Evolutionary conservation across 768 basidiomycete species (phyloP).

Genomic region (Dentipellis sp.): DNA sequence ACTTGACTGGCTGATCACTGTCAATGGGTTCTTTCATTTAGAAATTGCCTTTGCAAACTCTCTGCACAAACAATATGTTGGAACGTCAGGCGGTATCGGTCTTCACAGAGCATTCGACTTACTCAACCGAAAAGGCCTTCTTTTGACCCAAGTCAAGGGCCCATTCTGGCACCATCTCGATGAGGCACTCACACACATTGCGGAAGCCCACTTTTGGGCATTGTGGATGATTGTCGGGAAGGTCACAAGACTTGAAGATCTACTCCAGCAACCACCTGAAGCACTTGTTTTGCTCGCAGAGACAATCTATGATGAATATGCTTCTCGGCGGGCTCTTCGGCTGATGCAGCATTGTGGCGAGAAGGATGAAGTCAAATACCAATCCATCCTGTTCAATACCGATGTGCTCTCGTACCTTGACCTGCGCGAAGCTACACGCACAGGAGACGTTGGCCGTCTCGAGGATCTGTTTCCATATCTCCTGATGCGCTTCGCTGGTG

Average conservation of each 20-base stretch:
- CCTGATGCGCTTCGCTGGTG: conserved; percentile 25
- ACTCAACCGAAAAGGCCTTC: conserved; percentile 5
- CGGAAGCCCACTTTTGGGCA: conserved; percentile 3
- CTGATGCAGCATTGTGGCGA: too few relatives aligned
- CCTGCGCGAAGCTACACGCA: conserved; percentile 4
- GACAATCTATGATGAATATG: background rate
- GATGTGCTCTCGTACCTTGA: conserved; percentile 12
- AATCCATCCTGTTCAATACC: conserved; percentile 2
- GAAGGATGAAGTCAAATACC: conserved; percentile 3
- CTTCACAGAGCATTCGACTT: conserved; percentile 3
- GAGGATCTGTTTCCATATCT: conserved; percentile 24
- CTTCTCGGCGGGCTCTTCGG: background rate
- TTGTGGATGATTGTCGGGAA: conserved; percentile 1
- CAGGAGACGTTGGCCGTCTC: conserved; percentile 26
- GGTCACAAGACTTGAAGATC: conserved; percentile 1
- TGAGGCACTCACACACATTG: conserved; percentile 3
- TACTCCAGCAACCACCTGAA: background rate
- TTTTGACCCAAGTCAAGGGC: too few relatives aligned
- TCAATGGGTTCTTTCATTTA: background rate
- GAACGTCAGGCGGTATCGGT: background rate
- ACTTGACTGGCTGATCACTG: conserved; percentile 9
- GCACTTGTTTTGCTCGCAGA: conserved; percentile 1
- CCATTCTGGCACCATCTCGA: too few relatives aligned
- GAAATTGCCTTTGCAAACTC: background rate
- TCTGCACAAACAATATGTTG: background rate